These are phyloP conservation scores for Fomitopsis pinicola DNA, from an alignment of 1,284 basidiomycete species.

Conservation along the genomic window DNA sequence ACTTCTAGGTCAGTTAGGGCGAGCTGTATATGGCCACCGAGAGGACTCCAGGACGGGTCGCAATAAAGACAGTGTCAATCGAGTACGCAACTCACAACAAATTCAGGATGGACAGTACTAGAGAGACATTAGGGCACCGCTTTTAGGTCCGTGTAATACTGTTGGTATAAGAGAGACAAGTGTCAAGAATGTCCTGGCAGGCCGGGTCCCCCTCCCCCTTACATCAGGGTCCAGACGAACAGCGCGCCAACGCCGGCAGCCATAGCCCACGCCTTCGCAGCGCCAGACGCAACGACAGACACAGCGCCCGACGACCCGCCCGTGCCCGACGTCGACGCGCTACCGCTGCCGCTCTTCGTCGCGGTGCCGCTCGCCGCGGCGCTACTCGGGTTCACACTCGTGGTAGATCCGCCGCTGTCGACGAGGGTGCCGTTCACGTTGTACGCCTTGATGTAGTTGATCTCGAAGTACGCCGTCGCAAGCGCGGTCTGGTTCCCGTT, in stretches of 20 bases:
- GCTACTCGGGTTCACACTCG: conserved; percentile 7
- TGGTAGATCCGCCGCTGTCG: conserved; percentile 9
- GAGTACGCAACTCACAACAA: no score
- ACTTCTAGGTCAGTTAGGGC: no score
- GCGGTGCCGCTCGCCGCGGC: conserved; percentile 12
- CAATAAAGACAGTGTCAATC: no score
- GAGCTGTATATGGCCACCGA: no score
- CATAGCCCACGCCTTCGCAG: neutral
- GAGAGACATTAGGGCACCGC: no score
- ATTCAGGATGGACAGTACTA: no score
- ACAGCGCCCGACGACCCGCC: neutral
- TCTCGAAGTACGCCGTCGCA: conserved; percentile 48
- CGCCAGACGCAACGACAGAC: no score
- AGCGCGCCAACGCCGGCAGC: neutral
- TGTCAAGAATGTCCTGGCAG: no score
- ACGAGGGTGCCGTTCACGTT: conserved; percentile 22
- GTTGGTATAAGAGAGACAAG: no score
- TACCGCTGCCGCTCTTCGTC: conserved; percentile 4
- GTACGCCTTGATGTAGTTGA: conserved; percentile 45
- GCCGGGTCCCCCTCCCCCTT: neutral
- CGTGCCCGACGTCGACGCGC: conserved; percentile 2
- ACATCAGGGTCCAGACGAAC: neutral
- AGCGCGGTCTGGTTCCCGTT: conserved; percentile 44
- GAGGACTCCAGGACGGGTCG: no score
- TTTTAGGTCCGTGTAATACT: no score